Evolutionary conservation across 169 alveolate species (phyloP), one percentile per base, ranked within the genome.

Genomic region (Miamiensis avidus): DNA sequence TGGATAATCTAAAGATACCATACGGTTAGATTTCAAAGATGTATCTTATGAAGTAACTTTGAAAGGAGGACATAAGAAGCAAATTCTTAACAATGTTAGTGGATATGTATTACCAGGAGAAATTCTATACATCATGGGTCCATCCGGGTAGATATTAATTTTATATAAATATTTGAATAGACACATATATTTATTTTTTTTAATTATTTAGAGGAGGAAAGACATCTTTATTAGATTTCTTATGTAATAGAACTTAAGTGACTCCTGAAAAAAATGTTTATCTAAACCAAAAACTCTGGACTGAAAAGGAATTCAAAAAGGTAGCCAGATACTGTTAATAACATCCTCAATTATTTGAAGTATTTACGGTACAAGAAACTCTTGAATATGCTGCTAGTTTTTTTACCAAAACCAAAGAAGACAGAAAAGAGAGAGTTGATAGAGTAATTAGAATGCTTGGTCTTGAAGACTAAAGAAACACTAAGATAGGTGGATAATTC

Each of bases 401-500:
- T 4, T 20, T 11, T 20, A 49, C 20, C 4, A 49, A 49, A 49
- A 20, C 4, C 69, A 20, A 49, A 49, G 20, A 49, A 49, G 4
- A 49, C 4, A 49, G 69, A 49, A 11, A 49, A 20, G 69, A 49
- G 20, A 49, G 20, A 49, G 69, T 49, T 20, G 69, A 49, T 11
- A 49, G 26, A 49, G 69, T 49, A 11, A 11, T 49, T 11, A 49
- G 20, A 49, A 49, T 49, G 4, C 20, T 49, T 11, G 69, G 69
- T 11, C 69, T 49, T 49, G 26, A 49, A 49, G 20, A 20, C 20
- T 11, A 11, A 49, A 49, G 20, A 49, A 49, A 49, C 20, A 20
- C 94, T 16, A 88, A 89, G 81, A 89, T 95, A 65, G 98, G 98
- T 69, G 94, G 94, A 34, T 76, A 91, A 25, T 90, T 93, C 69